Evolutionary conservation across 2,329 filamentous ascomycete species (phyloP), one percentile per base, ranked within the genome.

Genomic region (Penicillium sp.): DNA sequence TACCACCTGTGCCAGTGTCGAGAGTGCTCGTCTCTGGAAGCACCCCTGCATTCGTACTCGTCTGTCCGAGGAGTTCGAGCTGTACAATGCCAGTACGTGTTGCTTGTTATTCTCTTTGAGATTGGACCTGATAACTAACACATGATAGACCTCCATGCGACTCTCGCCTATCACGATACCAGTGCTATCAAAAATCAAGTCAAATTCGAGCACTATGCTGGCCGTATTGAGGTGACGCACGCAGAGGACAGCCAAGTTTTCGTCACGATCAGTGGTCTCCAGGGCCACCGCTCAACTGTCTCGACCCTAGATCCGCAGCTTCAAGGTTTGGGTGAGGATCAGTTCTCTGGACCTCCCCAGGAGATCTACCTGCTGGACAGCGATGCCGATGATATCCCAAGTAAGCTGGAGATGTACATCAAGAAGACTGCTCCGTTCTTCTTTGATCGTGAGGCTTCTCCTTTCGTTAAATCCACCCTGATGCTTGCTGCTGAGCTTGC

Each of bases 1-100:
- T 64, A 79, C 72, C 24, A 83, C 81, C 9, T 85, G 83, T 57
- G 74, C 75, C 46, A 79, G 78, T 54, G 79, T 85, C n/a, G 81
- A 84, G 61, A 81, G 78, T 53, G 82, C 83, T 33, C 76, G 83
- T 38, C 60, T 85, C 18, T 85, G 83, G 83, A 85, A 84, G 61
- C 76, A 80, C 53, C 79, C 77, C 7, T 85, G 83, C 58, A 76
- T 85, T 42, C 76, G 83, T 13, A 82, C 80, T 16, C 79, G 80
- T 21, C 77, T 85, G 45, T 77, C 78, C 5, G 81, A 84, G 36
- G 80, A 83, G 60, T 82, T 84, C 61, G 77, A 79, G 49, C 70
- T 84, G 13, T 85, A 82, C 65, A 80, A 78, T 52, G 76, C 80
- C 41, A 78, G 74, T 76, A 68, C 45, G 68, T 65, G 31, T 24